These are phyloP conservation scores for Rhizopus delemar DNA, from an alignment of 371 early-diverging fungal species.

Conservation along the genomic window DNA sequence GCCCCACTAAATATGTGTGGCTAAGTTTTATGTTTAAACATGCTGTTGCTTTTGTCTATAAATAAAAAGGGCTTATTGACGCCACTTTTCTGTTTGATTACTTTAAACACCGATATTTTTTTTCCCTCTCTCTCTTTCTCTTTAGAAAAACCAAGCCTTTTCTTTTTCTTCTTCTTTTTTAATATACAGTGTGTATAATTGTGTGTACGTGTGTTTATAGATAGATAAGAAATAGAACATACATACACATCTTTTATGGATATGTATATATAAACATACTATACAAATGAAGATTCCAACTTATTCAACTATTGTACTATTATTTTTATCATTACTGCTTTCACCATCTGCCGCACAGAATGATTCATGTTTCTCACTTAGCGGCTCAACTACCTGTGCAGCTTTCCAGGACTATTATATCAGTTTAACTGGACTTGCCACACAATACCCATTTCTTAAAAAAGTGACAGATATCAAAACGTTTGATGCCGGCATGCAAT, in stretches of 20 bases:
- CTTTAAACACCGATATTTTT: neutral
- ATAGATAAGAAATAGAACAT: neutral
- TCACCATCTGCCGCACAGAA: conserved; percentile 3
- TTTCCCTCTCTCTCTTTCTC: neutral
- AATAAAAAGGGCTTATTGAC: neutral
- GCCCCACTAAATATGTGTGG: conserved; percentile 1
- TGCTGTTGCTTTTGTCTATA: too few species aligned
- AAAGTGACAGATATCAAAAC: conserved; percentile 33
- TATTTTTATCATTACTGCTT: neutral
- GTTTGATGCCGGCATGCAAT: conserved; percentile 38
- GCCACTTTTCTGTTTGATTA: neutral
- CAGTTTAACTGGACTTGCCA: conserved; percentile 24
- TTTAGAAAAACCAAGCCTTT: neutral
- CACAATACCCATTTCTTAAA: conserved; percentile 28
- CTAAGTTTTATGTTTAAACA: neutral
- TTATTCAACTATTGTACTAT: neutral
- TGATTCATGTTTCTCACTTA: conserved; percentile 34
- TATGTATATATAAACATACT: neutral
- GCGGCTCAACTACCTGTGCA: conserved; percentile 42
- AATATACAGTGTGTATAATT: neutral
- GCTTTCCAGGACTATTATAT: conserved; percentile 45
- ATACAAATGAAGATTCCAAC: neutral
- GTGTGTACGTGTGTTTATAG: neutral
- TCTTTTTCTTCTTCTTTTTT: neutral
- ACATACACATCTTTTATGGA: neutral